Percentiles rank a stretch among this genome's conserved stretches.
phyloP scores from a whole-genome alignment of 2,329 filamentous ascomycete species.

The Cadophora luteo-olivacea region DNA sequence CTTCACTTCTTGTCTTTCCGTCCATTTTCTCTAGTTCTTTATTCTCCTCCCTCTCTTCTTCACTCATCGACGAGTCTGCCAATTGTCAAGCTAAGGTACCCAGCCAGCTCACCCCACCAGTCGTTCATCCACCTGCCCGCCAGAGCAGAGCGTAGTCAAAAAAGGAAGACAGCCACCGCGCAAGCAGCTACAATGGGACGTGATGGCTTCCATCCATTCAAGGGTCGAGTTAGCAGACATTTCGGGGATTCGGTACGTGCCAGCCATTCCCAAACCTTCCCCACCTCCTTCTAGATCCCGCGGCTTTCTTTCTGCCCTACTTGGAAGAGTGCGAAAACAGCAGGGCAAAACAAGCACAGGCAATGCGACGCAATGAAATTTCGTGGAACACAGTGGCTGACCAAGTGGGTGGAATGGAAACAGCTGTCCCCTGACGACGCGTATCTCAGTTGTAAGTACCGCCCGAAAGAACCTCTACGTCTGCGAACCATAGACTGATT shows the following conservation, averaged over 20 bases:
- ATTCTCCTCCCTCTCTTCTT: not conserved
- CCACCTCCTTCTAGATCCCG: not conserved
- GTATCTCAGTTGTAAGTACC: slow-evolving; percentile 70
- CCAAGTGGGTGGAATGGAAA: slow-evolving; percentile 29
- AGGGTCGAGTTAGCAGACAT: slow-evolving; percentile 55
- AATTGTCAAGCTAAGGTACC: not conserved
- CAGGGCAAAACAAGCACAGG: slow-evolving; percentile 10
- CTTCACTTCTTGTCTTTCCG: not conserved
- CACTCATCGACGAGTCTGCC: not conserved
- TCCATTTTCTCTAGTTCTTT: not conserved
- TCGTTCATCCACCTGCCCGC: not conserved
- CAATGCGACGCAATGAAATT: slow-evolving; percentile 24
- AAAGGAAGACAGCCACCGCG: slow-evolving; percentile 11
- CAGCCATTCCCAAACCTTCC: slow-evolving; percentile 15
- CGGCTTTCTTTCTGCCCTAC: not conserved
- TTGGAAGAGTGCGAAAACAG: not conserved
- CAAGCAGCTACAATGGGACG: slow-evolving; percentile 37
- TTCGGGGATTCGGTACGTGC: slow-evolving; percentile 56
- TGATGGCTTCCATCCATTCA: slow-evolving; percentile 58
- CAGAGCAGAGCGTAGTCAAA: not conserved
- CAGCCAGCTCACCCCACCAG: slow-evolving; percentile 22
- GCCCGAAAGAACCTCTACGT: not conserved
- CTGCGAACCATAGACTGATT: slow-evolving; percentile 24
- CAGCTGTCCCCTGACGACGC: slow-evolving; percentile 68
- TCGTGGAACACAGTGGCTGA: slow-evolving; percentile 32